Evolutionary conservation across 192 early-diverging fungal species (phyloP).

Genomic region (Phlyctochytrium arcticum): DNA sequence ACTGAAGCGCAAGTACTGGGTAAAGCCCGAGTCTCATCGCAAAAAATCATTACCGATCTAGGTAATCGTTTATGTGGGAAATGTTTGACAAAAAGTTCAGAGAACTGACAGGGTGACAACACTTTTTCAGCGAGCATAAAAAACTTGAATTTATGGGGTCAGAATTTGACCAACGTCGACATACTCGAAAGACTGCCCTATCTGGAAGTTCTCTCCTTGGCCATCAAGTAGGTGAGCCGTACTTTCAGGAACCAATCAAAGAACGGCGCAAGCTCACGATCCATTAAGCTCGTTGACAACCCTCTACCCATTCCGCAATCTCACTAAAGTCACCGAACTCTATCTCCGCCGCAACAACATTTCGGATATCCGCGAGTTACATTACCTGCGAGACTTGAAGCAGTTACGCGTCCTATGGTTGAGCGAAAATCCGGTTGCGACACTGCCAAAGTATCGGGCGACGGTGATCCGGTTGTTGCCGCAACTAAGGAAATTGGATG

Average conservation of each 20-base stretch:
- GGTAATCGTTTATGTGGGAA: not conserved
- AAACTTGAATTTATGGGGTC: conserved; percentile 44
- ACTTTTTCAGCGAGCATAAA: conserved; percentile 19
- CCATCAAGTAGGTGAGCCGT: conserved; percentile 23
- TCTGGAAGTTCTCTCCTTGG: conserved; percentile 41
- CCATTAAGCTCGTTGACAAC: conserved; percentile 16
- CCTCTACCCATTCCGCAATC: conserved; percentile 6
- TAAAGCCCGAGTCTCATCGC: not conserved
- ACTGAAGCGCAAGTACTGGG: conserved; percentile 23
- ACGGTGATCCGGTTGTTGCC: conserved; percentile 27
- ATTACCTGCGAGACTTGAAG: conserved; percentile 21
- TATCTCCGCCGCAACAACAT: conserved; percentile 43
- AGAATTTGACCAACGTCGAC: conserved; percentile 38
- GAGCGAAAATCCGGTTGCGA: conserved; percentile 38
- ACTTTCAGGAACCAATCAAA: too few species aligned
- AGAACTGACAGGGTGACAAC: not conserved
- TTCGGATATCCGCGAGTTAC: conserved; percentile 26
- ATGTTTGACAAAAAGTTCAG: not conserved
- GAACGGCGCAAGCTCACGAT: too few species aligned
- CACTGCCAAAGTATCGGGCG: conserved; percentile 24
- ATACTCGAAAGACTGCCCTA: conserved; percentile 21
- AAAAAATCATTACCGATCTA: conserved; percentile 7
- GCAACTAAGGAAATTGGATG: conserved; percentile 31
- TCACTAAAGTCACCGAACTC: conserved; percentile 23
- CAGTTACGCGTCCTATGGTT: conserved; percentile 36